These are phyloP conservation scores for Malus domestica DNA, from an alignment of 306 rosid genomes.

Conservation along the genomic window DNA sequence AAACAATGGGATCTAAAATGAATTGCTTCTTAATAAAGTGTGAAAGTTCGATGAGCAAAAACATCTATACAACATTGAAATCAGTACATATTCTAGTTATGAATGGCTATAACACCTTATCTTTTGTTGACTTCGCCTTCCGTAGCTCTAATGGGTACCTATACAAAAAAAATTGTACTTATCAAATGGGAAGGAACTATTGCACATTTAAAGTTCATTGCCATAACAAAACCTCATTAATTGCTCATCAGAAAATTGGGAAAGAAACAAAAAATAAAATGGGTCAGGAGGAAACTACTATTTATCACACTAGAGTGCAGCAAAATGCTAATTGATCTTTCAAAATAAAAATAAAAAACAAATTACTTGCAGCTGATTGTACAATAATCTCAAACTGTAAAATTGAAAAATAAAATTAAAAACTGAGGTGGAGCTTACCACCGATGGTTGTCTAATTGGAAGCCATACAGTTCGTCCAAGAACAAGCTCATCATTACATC, in stretches of 20 bases:
- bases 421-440: slow-evolving; percentile 44
- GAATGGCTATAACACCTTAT: slow-evolving; percentile 48
- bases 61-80: neutral
- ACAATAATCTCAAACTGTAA: neutral
- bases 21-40: neutral
- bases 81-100: neutral
- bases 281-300: neutral
- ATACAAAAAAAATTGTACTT: slow-evolving; percentile 16
- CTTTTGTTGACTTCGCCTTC: slow-evolving; percentile 80
- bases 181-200: neutral
- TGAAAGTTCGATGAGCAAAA: neutral
- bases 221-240: neutral
- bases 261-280: neutral
- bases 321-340: neutral
- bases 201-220: neutral
- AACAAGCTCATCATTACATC: slow-evolving; percentile 98
- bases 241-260: neutral
- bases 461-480: slow-evolving; percentile 90
- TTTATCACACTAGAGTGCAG: neutral
- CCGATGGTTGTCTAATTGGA: slow-evolving; percentile 76
- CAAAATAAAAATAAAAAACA: neutral
- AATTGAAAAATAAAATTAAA: neutral
- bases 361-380: neutral
- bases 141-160: slow-evolving; percentile 97
- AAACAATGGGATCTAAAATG: slow-evolving; percentile 11